Conservation (phyloP, 164 flowering plant species). For the Tetracentron sinense region DNA sequence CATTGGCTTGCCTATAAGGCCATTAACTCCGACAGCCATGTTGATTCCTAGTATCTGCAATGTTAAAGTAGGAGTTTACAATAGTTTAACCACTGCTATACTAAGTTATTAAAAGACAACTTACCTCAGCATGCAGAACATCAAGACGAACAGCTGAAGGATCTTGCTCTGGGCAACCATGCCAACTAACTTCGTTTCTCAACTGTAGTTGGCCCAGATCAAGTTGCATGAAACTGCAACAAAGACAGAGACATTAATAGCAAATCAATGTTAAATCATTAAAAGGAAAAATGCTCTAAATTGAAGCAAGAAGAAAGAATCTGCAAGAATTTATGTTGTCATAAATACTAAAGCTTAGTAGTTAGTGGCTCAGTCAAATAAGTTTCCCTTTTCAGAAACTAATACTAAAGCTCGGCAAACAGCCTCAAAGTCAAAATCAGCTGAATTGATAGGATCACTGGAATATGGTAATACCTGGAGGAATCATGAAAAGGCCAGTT, state of each 20-base stretch:
- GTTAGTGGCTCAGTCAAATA: too few species aligned
- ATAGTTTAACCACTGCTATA: not conserved
- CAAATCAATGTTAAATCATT: not conserved
- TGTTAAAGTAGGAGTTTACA: not conserved
- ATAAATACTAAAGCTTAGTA: too few species aligned
- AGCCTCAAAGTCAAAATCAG: too few species aligned
- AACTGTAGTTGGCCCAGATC: conserved; percentile 80
- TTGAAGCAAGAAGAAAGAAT: too few species aligned
- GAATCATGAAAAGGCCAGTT: too few species aligned
- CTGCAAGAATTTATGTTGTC: too few species aligned
- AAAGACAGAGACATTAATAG: not conserved
- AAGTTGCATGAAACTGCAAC: conserved; percentile 85
- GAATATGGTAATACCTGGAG: too few species aligned
- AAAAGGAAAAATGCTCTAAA: not conserved
- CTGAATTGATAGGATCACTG: too few species aligned
- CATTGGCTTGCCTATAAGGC: conserved; percentile 75
- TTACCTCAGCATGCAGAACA: conserved; percentile 89
- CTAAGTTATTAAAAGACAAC: not conserved
- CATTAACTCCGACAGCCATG: conserved; percentile 85
- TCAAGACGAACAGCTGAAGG: conserved; percentile 95
- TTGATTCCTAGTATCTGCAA: conserved; percentile 86
- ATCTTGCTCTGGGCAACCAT: conserved; percentile 73
- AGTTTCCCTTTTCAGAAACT: too few species aligned
- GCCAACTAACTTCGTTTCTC: conserved; percentile 76
- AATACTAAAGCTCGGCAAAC: too few species aligned